Evolutionary conservation across 23 red algal genomes (phyloP), one percentile per base, ranked within the genome.

Genomic region (Pyropia haitanensis): DNA sequence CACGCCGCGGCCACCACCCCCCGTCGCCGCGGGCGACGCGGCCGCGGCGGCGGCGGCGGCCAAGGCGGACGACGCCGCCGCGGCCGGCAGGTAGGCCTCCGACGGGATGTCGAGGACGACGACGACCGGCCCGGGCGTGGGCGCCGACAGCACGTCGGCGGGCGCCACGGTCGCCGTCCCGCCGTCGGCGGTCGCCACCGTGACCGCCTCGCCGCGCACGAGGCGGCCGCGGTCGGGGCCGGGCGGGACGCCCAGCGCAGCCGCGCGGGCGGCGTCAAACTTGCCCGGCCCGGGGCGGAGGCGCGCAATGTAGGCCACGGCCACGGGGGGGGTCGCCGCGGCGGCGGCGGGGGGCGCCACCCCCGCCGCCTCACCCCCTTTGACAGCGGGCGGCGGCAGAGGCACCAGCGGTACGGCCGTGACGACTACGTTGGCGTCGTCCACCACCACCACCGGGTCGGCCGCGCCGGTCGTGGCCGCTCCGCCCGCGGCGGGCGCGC

Each of bases 51-150:
- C 68, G 15, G 29, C 51, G 14, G 76, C 68, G 14, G 58, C 19
- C 39, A 80, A 60, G 55, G 63, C 65, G 14, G 16, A 0, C 59
- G 64, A 58, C 6, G 70, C 50, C 30, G 52, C 23, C 15, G 84
- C 20, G 52, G 46, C 53, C 18, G 71, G 44, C 27, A 97, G n/a
- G 64, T 86, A 82, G 20, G 81, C 57, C 27, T 79, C 51, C 23
- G 71, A 74, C 53, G 93, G 80, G 70, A 70, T 78, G 53, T 63
- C 48, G 14, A 90, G 64, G 17, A 97, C 56, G 15, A 89, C 49
- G 23, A 97, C 16, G 16, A 81, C 23, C 5, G 91, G 83, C 28
- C 91, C 91, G 14, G 91, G 83, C 10, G 73, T 89, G 25, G 76
- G 61, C 18, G 68, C 60, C 49, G 85, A 88, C 73, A 97, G 79